phyloP scores from a whole-genome alignment of 2,329 filamentous ascomycete genomes.

The Cladosporium halotolerans region DNA sequence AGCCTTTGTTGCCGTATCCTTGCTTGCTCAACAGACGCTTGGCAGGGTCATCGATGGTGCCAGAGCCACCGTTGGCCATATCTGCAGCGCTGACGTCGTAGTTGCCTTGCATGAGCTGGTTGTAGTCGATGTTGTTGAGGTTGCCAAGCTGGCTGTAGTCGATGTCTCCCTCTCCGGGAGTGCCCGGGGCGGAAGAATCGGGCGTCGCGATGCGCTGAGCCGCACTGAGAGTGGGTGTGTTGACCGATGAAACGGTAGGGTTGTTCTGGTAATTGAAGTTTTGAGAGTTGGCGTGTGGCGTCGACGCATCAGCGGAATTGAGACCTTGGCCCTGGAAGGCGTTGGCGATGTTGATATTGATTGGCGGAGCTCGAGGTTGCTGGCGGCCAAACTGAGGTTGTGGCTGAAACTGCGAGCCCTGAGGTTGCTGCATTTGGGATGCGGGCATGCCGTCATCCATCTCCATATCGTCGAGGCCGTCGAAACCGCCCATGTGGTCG shows the following conservation, averaged over 20 bases:
- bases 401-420: conserved; percentile 38
- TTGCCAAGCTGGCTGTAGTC: conserved; percentile 35
- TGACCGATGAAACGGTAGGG: conserved; percentile 93
- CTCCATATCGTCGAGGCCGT: conserved; percentile 86
- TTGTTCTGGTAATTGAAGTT: conserved; percentile 76
- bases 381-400: conserved; percentile 50
- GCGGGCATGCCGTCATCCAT: conserved; percentile 73
- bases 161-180: conserved; percentile 64
- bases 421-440: conserved; percentile 42
- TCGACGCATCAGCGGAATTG: conserved; percentile 77
- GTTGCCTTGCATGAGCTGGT: conserved; percentile 34
- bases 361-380: conserved; percentile 56
- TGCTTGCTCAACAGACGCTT: conserved; percentile 84
- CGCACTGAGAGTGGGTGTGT: conserved; percentile 78
- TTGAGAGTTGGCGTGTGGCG: conserved; percentile 63
- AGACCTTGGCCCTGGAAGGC: conserved; percentile 64
- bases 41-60: conserved; percentile 80
- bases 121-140: conserved; percentile 31
- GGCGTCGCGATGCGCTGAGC: conserved; percentile 56
- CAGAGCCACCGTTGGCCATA: conserved; percentile 45
- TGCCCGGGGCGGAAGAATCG: conserved; percentile 63
- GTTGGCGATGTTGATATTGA: conserved; percentile 76
- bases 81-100: conserved; percentile 38
- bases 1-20: conserved; percentile 53
- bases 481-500: conserved; percentile 29